phyloP scores from a whole-genome alignment of 371 early-diverging fungal species.

The Mortierella sp. region DNA sequence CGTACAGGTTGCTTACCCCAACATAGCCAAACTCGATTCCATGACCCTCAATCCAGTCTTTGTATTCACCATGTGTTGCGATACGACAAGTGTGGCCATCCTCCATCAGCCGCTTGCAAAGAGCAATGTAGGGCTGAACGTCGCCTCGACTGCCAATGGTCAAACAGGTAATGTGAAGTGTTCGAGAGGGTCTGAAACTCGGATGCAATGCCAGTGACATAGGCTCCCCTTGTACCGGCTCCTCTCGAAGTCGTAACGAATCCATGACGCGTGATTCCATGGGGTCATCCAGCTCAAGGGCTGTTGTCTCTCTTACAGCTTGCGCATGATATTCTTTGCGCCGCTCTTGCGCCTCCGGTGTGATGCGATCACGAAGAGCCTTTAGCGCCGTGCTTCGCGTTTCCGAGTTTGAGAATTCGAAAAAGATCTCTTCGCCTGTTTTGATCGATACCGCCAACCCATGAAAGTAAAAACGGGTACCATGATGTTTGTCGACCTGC shows the following conservation, averaged over 20 bases:
- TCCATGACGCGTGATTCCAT: constrained; percentile 31
- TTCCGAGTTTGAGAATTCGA: constrained; percentile 62
- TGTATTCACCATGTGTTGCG: constrained; percentile 78
- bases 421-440: constrained; percentile 58
- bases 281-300: constrained; percentile 33
- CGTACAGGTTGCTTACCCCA: constrained; percentile 64
- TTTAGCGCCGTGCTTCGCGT: constrained; percentile 42
- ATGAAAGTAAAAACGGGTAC: constrained; percentile 53
- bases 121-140: constrained; percentile 88
- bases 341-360: constrained; percentile 37
- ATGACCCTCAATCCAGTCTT: constrained; percentile 78
- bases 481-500: constrained; percentile 44
- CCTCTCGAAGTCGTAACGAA: constrained; percentile 37
- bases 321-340: constrained; percentile 25
- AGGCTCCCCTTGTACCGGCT: constrained; percentile 37
- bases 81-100: constrained; percentile 79
- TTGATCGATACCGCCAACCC: constrained; percentile 57
- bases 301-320: constrained; percentile 25
- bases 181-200: constrained; percentile 50
- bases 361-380: constrained; percentile 26
- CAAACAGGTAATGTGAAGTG: constrained; percentile 80
- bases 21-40: constrained; percentile 79
- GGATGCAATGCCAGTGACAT: constrained; percentile 37
- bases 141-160: constrained; percentile 90
- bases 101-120: constrained; percentile 77